Percentiles rank a stretch among this genome's conserved stretches.
These are phyloP conservation scores for Hansenula lynferdii DNA, from an alignment of 1,139 yeast species.

Conservation along the genomic window DNA sequence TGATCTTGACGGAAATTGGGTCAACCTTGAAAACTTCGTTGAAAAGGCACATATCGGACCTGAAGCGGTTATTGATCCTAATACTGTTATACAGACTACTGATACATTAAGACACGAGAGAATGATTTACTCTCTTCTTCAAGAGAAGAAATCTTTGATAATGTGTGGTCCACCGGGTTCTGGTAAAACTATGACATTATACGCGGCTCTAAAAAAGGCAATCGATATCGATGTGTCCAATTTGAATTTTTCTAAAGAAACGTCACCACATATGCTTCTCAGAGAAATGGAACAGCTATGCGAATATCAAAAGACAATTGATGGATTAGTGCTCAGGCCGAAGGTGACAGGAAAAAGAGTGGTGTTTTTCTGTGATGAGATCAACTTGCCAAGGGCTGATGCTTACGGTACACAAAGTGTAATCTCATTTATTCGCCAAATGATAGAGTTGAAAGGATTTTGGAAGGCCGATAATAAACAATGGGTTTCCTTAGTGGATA, in stretches of 20 bases:
- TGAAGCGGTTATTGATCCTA: slow-evolving; percentile 57
- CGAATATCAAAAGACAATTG: slow-evolving; percentile 46
- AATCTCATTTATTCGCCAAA: slow-evolving; percentile 70
- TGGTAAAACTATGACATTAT: slow-evolving; percentile 90
- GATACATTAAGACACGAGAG: slow-evolving; percentile 73
- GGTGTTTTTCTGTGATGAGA: slow-evolving; percentile 89
- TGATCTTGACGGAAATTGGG: slow-evolving; percentile 60
- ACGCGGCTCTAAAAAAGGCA: slow-evolving; percentile 60
- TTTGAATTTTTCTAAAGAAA: slow-evolving; percentile 81
- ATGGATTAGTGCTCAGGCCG: slow-evolving; percentile 57
- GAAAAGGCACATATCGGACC: slow-evolving; percentile 51
- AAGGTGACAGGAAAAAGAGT: slow-evolving; percentile 62
- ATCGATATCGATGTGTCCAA: slow-evolving; percentile 58
- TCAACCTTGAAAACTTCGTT: slow-evolving; percentile 40
- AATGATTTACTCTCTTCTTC: slow-evolving; percentile 52
- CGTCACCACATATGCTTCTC: slow-evolving; percentile 59
- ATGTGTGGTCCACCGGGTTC: slow-evolving; percentile 98
- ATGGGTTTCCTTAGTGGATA: slow-evolving; percentile 64
- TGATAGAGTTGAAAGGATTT: slow-evolving; percentile 73
- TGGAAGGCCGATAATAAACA: slow-evolving; percentile 58
- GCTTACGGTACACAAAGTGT: slow-evolving; percentile 73
- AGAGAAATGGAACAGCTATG: slow-evolving; percentile 73
- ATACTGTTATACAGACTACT: slow-evolving; percentile 68
- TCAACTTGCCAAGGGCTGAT: slow-evolving; percentile 76
- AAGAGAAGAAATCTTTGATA: slow-evolving; percentile 56